Base-by-base conservation (phyloP, 768 basidiomycete species). In the Suillus subluteus region DNA sequence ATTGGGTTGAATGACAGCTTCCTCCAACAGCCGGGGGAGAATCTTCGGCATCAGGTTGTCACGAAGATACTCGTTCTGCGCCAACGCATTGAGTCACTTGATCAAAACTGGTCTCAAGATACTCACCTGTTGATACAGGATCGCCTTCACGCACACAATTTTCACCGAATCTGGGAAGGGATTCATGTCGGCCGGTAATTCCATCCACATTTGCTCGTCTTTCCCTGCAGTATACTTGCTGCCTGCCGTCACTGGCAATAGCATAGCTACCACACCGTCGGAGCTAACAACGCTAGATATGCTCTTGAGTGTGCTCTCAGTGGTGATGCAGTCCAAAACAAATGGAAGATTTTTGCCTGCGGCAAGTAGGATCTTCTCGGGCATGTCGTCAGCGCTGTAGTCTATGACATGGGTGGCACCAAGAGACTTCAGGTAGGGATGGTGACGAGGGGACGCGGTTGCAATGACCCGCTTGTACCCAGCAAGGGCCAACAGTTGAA, bases 221-320 rank as follows among this genome's bases (percentile, higher is more conserved):
- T 61, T 46, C 44, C 59, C 65, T 37, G 74, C 72, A 12, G 71
- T 73, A 23, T 58, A 37, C 13, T 6, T 58, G 6, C 68, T 62
- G 18, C 82, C 82, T 65, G 80, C 74, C 70, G 87, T 87, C 58
- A 86, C 72, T 1, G 86, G 85, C 56, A 84, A 65, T 30, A 86
- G 73, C 21, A 84, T 63, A 2, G 84, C 84, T 5, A 83, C 74
- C 40, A 71, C 80, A 41, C 80, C 83, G n/a, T 68, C 65, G 6
- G 81, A 71, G 58, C 75, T 76, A 35, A 84, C 73, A 6, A 84
- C 71, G 37, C 79, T 73, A 4, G 79, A 73, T 21, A 87, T 73
- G 18, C 72, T 72, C 4, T 68, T 73, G 63, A 86, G 58, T 0
- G 81, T 82, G 5, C 66, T 67, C 54, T 78, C 74, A 0, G 82